Conservation (phyloP, 2,329 filamentous ascomycete species). For the Neonectria hederae region DNA sequence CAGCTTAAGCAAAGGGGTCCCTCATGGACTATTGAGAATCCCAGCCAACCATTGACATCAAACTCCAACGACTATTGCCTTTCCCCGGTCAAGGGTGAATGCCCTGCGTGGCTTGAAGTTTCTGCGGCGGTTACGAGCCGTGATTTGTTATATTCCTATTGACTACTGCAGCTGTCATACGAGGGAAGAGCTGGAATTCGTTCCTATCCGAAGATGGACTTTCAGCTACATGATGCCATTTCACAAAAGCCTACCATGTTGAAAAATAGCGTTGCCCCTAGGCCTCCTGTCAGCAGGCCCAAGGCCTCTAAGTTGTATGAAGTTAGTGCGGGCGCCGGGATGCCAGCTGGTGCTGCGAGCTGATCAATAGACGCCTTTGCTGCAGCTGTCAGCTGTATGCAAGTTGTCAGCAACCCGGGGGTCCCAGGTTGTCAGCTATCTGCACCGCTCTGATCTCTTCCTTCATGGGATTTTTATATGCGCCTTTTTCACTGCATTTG, state of each 20-base stretch:
- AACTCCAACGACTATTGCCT: background rate
- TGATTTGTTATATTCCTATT: background rate
- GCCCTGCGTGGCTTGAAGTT: background rate
- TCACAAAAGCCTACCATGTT: background rate
- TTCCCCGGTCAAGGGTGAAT: background rate
- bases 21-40: background rate
- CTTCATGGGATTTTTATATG: background rate
- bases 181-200: background rate
- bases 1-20: background rate
- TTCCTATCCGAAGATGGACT: background rate
- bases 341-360: background rate
- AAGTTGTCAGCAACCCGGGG: background rate
- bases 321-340: background rate
- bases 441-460: conserved; percentile 1
- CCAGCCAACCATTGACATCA: background rate
- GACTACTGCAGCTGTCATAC: background rate
- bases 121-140: background rate
- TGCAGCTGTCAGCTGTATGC: background rate
- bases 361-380: background rate
- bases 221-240: conserved; percentile 1
- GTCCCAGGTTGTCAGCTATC: background rate
- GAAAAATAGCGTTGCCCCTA: background rate
- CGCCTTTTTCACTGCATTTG: background rate
- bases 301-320: background rate
- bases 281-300: background rate